Percentiles rank a stretch among this genome's conserved stretches.
Evolutionary conservation across 116 monocot genomes (phyloP).

Genomic region (Iris pallida): DNA sequence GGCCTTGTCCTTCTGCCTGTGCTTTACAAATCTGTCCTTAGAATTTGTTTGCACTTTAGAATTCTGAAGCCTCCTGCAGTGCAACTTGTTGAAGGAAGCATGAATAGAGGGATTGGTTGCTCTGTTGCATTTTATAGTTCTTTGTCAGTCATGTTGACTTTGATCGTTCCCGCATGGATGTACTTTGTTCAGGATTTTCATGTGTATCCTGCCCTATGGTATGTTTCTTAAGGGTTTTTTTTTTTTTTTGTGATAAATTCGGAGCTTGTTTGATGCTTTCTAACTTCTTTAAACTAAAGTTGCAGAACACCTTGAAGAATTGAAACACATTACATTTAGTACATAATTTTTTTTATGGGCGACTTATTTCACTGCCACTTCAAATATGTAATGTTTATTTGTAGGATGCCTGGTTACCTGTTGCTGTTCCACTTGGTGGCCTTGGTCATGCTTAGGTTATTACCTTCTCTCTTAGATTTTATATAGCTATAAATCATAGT

Average conservation of each 20-base stretch:
- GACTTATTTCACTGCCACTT: no score
- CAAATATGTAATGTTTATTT: no score
- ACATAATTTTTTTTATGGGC: no score
- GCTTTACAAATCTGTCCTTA: constrained; percentile 56
- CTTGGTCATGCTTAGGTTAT: no score
- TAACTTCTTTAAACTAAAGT: no score
- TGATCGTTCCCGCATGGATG: constrained; percentile 76
- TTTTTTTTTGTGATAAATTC: no score
- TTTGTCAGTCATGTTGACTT: constrained; percentile 29
- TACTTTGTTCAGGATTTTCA: constrained; percentile 59
- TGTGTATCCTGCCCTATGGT: constrained; percentile 76
- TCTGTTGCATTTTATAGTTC: constrained; percentile 57
- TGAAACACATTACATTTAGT: no score
- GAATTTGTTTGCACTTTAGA: constrained; percentile 26
- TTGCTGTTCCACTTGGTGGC: no score
- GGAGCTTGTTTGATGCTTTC: no score
- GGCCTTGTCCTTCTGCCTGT: constrained; percentile 71
- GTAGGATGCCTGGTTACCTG: no score
- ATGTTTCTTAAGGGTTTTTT: constrained; percentile 17
- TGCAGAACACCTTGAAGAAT: no score
- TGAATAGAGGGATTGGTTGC: constrained; percentile 22
- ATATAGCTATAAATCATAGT: neutral
- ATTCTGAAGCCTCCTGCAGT: constrained; percentile 10
- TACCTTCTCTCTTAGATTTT: no score
- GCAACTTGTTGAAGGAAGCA: constrained; percentile 18